Evolutionary conservation across 2,329 filamentous ascomycete genomes (phyloP).

Genomic region (Clarireedia paspali): DNA sequence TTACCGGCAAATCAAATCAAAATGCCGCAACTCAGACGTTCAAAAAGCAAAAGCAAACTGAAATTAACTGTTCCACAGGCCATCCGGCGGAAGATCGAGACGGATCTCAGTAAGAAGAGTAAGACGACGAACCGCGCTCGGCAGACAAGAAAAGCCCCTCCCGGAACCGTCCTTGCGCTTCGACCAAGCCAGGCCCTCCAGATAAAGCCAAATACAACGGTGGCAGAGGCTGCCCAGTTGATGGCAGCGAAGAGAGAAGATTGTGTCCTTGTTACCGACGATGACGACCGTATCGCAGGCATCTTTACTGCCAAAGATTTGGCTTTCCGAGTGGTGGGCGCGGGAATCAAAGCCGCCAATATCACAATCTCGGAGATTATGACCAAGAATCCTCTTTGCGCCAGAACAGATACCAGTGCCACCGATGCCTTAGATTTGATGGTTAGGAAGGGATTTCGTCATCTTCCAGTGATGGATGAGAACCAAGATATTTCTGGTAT

Average conservation of each 20-base stretch:
- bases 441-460: conserved; percentile 96
- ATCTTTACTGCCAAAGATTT: conserved; percentile 99
- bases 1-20: not conserved
- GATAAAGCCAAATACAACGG: conserved; percentile 91
- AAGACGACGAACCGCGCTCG: conserved; percentile 69
- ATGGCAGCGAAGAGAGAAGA: conserved; percentile 99
- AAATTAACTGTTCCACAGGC: conserved; percentile 49
- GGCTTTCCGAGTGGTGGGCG: conserved; percentile 91
- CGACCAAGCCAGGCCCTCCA: conserved; percentile 94
- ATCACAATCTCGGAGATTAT: conserved; percentile 97
- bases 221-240: conserved; percentile 92
- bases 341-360: conserved; percentile 78
- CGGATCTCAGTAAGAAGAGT: conserved; percentile 96
- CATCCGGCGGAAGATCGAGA: conserved; percentile 94
- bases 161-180: conserved; percentile 89
- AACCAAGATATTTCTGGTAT: conserved; percentile 99
- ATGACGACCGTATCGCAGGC: conserved; percentile 94
- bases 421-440: conserved; percentile 96
- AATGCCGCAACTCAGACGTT: conserved; percentile 10
- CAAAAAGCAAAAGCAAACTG: conserved; percentile 2
- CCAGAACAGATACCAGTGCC: conserved; percentile 93
- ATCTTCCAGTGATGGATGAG: conserved; percentile 98
- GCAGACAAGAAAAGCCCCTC: conserved; percentile 85
- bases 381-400: conserved; percentile 98
- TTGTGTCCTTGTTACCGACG: conserved; percentile 94